Base-by-base conservation (phyloP, 176 grass and related monocot genomes). In the Eleusine indica region DNA sequence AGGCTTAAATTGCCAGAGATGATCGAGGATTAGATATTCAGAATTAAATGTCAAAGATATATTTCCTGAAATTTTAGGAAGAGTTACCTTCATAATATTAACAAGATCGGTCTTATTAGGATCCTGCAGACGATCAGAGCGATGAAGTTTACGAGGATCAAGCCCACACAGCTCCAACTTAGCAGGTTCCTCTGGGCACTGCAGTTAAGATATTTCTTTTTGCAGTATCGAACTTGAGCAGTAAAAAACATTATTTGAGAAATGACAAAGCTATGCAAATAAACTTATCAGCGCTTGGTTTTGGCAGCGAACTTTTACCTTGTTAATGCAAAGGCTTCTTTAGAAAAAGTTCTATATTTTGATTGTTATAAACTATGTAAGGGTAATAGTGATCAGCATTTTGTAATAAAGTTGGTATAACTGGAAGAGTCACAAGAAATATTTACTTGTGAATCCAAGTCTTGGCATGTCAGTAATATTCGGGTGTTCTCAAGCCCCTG, bases 391-490 rank as follows among this genome's bases (percentile, higher is more conserved):
- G 62, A 32, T 30, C 28, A 3, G 4, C 62, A 28, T 62, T 25
- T 22, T 62, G n/a, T 12, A 62, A 28, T 28, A 28, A 62, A 28
- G n/a, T 10, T 10, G 14, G 35, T 19, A 51, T 6, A 48, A 80
- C 32, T 40, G 64, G 18, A 80, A 54, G 19, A 69, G 38, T 80
- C 7, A 80, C 68, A 22, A 64, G 16, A 51, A 37, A 29, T 62
- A 79, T 86, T 83, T 86, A 86, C 90, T 83, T 92, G 83, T 57
- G 83, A 80, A 82, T 54, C 70, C 43, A 92, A 83, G 79, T 86
- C 90, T 77, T 92, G 86, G 73, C 90, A 92, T 19, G 90, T 89
- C 67, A 92, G 14, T 66, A 89, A 71, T 84, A 92, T 80, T 62
- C 86, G 68, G 80, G 90, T 89, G 32, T 56, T 80, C 57, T 28